Evolutionary conservation across 2,329 filamentous ascomycete species (phyloP).

Genomic region (Trichoderma sp.): DNA sequence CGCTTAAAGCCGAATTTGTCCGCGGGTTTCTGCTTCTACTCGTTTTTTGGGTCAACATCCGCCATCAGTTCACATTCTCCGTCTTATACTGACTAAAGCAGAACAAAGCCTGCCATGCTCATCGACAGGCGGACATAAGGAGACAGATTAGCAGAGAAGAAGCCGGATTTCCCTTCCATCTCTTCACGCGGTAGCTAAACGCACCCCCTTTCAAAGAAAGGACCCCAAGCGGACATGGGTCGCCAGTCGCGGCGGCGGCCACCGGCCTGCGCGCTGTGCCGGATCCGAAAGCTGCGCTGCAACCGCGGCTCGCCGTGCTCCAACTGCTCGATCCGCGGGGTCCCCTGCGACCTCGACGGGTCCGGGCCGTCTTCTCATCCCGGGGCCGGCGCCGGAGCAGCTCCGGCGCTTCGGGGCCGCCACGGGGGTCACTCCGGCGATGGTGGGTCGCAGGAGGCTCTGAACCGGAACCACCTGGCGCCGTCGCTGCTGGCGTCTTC

Average conservation of each 20-base stretch:
- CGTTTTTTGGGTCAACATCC: neutral
- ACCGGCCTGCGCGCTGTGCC: conserved; percentile 19
- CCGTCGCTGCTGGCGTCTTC: conserved; percentile 7
- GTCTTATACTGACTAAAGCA: neutral
- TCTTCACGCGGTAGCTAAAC: neutral
- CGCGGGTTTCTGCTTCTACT: neutral
- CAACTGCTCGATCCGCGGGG: conserved; percentile 22
- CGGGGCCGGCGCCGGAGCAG: neutral
- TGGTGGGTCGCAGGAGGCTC: conserved; percentile 17
- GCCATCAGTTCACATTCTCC: neutral
- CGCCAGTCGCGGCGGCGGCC: conserved; percentile 15
- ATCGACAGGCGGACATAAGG: no score
- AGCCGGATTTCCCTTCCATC: neutral
- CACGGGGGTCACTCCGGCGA: neutral
- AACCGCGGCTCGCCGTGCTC: conserved; percentile 20
- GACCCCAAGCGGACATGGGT: conserved; percentile 8
- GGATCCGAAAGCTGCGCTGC: conserved; percentile 23
- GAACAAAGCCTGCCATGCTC: neutral
- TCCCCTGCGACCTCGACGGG: conserved; percentile 7
- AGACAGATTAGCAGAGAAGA: neutral
- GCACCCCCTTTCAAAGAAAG: neutral
- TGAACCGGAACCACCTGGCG: conserved; percentile 19
- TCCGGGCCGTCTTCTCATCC: no score
- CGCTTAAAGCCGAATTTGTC: conserved; percentile 10
- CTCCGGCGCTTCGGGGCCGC: neutral